A percentile compares a stretch with the other conserved stretches of the same genome.
These are phyloP conservation scores for Rhizoclosmatium sp. DNA, from an alignment of 192 early-diverging fungal species.

Conservation along the genomic window DNA sequence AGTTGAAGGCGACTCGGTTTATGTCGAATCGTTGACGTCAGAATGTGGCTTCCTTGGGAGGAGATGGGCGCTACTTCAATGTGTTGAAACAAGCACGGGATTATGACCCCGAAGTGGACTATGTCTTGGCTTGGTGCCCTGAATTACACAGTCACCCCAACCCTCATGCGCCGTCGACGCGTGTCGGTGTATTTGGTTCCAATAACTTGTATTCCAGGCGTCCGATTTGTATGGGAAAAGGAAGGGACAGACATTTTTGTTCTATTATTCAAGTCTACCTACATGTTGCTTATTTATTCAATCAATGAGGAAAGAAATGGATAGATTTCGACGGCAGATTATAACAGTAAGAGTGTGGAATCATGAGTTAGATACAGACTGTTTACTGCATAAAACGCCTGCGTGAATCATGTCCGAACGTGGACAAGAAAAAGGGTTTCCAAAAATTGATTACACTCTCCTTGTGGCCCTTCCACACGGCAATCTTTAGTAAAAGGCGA, in stretches of 20 bases:
- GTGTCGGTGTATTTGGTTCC: no score
- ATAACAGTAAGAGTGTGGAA: no score
- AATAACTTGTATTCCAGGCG: no score
- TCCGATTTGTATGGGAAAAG: no score
- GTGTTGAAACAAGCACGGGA: conserved; percentile 53
- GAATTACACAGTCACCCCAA: conserved; percentile 31
- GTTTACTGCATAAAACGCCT: no score
- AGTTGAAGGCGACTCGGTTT: conserved; percentile 46
- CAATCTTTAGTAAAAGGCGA: conserved; percentile 26
- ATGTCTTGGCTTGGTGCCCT: conserved; percentile 45
- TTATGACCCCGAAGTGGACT: conserved; percentile 50
- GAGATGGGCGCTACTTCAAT: conserved; percentile 44
- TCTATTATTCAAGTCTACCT: no score
- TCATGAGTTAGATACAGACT: no score
- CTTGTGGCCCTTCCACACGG: conserved; percentile 19
- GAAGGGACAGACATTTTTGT: no score
- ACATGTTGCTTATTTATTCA: no score
- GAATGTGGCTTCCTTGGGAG: conserved; percentile 51
- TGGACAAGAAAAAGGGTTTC: background rate
- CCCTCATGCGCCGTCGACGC: conserved; percentile 17
- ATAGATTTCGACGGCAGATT: no score
- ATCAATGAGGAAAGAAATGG: no score
- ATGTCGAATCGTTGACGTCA: conserved; percentile 48
- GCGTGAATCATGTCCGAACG: background rate
- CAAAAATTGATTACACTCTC: conserved; percentile 22